A percentile compares a stretch with the other conserved stretches of the same genome.
Conservation (phyloP, 2,329 filamentous ascomycete species). For the Cadophora sp. region DNA sequence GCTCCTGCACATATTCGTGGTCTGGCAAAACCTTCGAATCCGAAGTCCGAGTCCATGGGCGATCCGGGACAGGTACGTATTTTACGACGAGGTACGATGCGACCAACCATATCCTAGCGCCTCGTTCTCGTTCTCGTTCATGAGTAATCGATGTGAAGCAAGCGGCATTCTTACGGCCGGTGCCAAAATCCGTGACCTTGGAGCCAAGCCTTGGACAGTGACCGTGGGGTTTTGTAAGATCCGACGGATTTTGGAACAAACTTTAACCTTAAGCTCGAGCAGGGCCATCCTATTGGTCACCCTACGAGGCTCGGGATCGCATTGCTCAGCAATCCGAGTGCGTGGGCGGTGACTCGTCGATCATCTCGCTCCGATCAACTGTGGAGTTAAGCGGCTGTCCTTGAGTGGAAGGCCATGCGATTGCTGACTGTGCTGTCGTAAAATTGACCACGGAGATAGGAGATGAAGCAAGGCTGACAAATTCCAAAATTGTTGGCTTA, state of each 20-base stretch:
- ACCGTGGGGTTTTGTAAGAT: constrained; percentile 5
- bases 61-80: neutral
- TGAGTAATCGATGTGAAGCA: constrained; percentile 6
- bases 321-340: neutral
- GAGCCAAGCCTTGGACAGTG: neutral
- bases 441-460: neutral
- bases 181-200: neutral
- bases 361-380: constrained; percentile 2
- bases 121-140: too few species aligned
- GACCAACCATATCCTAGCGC: constrained; percentile 1
- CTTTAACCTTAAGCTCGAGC: constrained; percentile 6
- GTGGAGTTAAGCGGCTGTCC: neutral
- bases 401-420: constrained; percentile 18
- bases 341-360: constrained; percentile 18
- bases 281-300: constrained; percentile 6
- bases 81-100: constrained; percentile 10
- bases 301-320: constrained; percentile 17
- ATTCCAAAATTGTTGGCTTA: constrained; percentile 15
- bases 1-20: constrained; percentile 4
- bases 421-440: constrained; percentile 21
- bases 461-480: constrained; percentile 18
- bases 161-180: constrained; percentile 13
- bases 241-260: neutral
- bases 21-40: neutral
- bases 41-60: constrained; percentile 2